phyloP scores from a whole-genome alignment of 2,329 filamentous ascomycete genomes.

The Cryphonectria naterciae region DNA sequence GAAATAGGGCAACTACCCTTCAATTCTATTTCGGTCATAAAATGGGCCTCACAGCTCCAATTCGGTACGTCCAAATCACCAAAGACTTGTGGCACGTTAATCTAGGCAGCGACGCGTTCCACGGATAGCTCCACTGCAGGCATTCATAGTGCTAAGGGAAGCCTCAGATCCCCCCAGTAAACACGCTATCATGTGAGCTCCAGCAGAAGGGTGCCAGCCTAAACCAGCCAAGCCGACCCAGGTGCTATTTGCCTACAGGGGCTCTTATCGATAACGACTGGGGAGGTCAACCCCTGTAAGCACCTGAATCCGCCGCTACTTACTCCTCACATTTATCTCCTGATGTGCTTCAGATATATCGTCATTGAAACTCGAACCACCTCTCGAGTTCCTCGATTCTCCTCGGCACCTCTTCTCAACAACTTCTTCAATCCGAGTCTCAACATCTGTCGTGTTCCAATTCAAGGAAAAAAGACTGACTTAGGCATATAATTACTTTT shows the following conservation, averaged over 20 bases:
- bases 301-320: background rate
- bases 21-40: background rate
- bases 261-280: slow-evolving; percentile 23
- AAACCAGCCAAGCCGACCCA: background rate
- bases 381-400: background rate
- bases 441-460: background rate
- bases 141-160: background rate
- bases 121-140: slow-evolving; percentile 15
- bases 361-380: slow-evolving; percentile 8
- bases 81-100: slow-evolving; percentile 16
- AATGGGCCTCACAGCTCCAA: background rate
- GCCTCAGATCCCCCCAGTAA: slow-evolving; percentile 8
- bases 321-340: background rate
- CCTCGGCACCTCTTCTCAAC: background rate
- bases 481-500: background rate
- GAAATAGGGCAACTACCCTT: slow-evolving; percentile 2
- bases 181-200: slow-evolving; percentile 28
- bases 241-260: background rate
- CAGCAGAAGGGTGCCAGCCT: background rate
- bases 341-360: background rate
- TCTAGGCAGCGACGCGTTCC: slow-evolving; percentile 27
- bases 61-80: background rate
- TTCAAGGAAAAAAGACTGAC: background rate
- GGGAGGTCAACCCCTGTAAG: background rate
- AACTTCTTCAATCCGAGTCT: too few relatives aligned